Percentiles rank a stretch among this genome's conserved stretches.
These are phyloP conservation scores for Apocynum venetum DNA, from an alignment of 257 asterid species.

Conservation along the genomic window DNA sequence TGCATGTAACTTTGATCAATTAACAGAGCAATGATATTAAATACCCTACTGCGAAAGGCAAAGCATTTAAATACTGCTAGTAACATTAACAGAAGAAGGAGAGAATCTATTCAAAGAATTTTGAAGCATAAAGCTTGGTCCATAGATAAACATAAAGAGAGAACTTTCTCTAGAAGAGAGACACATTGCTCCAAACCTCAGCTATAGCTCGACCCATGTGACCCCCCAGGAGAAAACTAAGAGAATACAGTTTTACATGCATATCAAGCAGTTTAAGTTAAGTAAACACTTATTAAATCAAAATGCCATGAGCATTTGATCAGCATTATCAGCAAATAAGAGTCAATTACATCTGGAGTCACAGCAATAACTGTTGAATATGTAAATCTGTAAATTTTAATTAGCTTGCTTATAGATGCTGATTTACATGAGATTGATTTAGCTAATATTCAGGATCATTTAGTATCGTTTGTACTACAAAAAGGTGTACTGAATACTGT, in stretches of 20 bases:
- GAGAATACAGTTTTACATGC: not conserved
- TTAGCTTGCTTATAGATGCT: too few relatives aligned
- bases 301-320: not conserved
- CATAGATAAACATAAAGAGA: not conserved
- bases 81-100: not conserved
- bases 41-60: not conserved
- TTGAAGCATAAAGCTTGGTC: not conserved
- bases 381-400: too few relatives aligned
- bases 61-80: not conserved
- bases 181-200: not conserved
- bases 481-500: too few relatives aligned
- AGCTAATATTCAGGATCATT: too few relatives aligned
- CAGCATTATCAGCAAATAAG: not conserved
- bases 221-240: not conserved
- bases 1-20: not conserved
- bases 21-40: not conserved
- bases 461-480: too few relatives aligned
- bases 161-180: not conserved
- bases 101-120: not conserved
- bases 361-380: not conserved
- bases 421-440: too few relatives aligned
- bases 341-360: not conserved
- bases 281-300: not conserved
- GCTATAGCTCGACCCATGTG: not conserved
- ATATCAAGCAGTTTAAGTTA: not conserved